Conservation (phyloP, 75 land plant species). For the Picea glauca region DNA sequence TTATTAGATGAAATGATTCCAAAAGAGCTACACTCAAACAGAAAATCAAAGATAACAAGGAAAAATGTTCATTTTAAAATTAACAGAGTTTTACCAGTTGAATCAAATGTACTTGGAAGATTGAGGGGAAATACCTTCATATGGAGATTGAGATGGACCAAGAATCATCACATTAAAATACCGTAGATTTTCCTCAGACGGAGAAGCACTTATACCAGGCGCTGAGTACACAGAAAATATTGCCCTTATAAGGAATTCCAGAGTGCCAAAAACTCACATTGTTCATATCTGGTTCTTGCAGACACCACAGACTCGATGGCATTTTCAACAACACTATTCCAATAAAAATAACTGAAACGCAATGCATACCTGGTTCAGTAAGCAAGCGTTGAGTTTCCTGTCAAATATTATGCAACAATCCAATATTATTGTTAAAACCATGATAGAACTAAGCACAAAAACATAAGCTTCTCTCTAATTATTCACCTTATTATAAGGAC, state of each 20-base stretch:
- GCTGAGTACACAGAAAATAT: constrained; percentile 16
- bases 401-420: not conserved
- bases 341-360: not conserved
- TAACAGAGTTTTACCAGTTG: not conserved
- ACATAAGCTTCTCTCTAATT: not conserved
- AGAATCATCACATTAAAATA: constrained; percentile 56
- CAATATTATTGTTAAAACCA: constrained; percentile 3
- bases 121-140: constrained; percentile 30
- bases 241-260: not conserved
- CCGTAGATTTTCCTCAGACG: constrained; percentile 48
- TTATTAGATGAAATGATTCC: not conserved
- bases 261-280: not conserved
- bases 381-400: constrained; percentile 59
- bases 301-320: not conserved
- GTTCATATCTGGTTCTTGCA: not conserved
- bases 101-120: not conserved
- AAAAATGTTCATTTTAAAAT: not conserved
- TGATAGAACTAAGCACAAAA: not conserved
- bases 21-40: not conserved
- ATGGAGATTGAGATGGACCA: constrained; percentile 51
- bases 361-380: constrained; percentile 38
- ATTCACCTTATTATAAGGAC: too few species aligned
- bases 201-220: constrained; percentile 53
- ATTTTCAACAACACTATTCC: not conserved
- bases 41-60: not conserved